These are phyloP conservation scores for Globisporangium acanthophoron DNA, from an alignment of 352 stramenopile species.

Conservation along the genomic window DNA sequence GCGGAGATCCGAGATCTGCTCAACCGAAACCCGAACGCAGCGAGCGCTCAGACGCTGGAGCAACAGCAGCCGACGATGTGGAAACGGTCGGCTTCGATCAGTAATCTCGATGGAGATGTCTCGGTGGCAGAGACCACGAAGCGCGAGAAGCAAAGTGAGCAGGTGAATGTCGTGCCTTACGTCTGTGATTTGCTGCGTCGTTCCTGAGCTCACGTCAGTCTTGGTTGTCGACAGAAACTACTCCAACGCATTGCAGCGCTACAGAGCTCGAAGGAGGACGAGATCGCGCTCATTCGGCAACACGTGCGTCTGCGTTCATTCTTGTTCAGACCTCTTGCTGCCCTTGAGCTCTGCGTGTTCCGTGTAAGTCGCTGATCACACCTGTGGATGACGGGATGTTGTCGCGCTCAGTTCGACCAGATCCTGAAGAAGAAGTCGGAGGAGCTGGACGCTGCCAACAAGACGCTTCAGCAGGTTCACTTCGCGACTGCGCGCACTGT, in stretches of 20 bases:
- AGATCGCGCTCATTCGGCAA: constrained; percentile 65
- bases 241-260: constrained; percentile 41
- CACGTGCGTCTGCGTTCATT: constrained; percentile 25
- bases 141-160: constrained; percentile 22
- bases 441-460: constrained; percentile 29
- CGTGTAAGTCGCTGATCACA: too few relatives aligned
- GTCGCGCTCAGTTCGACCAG: constrained; percentile 47
- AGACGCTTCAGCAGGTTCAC: constrained; percentile 34
- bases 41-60: not conserved
- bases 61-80: constrained; percentile 14
- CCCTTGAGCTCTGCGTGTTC: too few relatives aligned
- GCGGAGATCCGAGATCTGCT: constrained; percentile 58
- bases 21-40: constrained; percentile 21
- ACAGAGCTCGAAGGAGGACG: constrained; percentile 57
- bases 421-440: constrained; percentile 44
- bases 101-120: constrained; percentile 9
- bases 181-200: too few relatives aligned
- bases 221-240: constrained; percentile 20
- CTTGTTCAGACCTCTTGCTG: not conserved
- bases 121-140: constrained; percentile 11
- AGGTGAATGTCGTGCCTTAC: constrained; percentile 7
- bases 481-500: constrained; percentile 26
- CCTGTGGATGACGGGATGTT: not conserved
- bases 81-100: constrained; percentile 13
- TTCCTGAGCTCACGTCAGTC: too few relatives aligned